Conservation (phyloP, 495 filamentous ascomycete genomes). For the Daldinia decipiens region DNA sequence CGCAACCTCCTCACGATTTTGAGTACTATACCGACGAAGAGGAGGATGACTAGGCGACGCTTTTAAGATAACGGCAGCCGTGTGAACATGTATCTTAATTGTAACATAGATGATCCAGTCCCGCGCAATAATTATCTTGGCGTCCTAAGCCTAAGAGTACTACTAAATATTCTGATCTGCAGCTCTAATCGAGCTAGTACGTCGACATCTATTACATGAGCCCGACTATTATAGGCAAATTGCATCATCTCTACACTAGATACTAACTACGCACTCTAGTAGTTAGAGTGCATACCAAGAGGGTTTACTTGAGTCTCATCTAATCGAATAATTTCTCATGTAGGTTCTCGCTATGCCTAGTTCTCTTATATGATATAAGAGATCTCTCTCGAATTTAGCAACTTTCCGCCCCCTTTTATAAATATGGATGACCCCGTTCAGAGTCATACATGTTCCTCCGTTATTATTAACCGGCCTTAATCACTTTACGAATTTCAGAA, state of each 20-base stretch:
- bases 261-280: no score
- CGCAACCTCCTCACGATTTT: conserved; percentile 81
- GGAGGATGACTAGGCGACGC: conserved; percentile 60
- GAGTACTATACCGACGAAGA: conserved; percentile 84
- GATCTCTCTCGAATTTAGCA: neutral
- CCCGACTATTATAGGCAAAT: no score
- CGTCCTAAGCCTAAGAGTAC: neutral
- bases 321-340: neutral
- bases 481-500: neutral
- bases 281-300: no score
- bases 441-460: no score
- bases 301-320: neutral
- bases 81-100: conserved; percentile 29
- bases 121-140: conserved; percentile 10
- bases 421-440: neutral
- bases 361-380: neutral
- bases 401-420: neutral
- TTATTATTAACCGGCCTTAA: neutral
- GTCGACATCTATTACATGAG: no score
- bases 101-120: conserved; percentile 26
- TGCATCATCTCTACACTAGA: no score
- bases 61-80: neutral
- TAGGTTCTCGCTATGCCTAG: neutral
- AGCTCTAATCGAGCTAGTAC: neutral
- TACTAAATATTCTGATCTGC: neutral